Percentiles rank a stretch among this genome's conserved stretches.
phyloP scores from a whole-genome alignment of 2,329 filamentous ascomycete species.

The Xylaria sp. region DNA sequence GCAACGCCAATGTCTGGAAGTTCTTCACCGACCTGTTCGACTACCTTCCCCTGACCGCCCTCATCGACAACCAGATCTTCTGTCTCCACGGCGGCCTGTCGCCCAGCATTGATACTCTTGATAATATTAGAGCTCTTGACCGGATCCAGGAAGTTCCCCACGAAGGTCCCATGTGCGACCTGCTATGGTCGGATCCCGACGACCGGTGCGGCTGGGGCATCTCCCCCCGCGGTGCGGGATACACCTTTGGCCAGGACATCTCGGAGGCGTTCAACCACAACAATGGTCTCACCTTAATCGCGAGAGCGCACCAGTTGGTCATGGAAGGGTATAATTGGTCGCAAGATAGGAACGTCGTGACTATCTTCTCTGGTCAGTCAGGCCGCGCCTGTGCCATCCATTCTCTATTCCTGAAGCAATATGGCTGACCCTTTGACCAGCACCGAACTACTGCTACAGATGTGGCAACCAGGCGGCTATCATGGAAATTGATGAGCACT shows the following conservation, averaged over 20 bases:
- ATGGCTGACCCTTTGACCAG: constrained; percentile 43
- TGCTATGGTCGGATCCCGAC: constrained; percentile 97
- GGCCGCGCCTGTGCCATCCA: background rate
- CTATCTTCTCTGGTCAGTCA: constrained; percentile 87
- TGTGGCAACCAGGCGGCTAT: constrained; percentile 99
- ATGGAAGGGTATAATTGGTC: constrained; percentile 99
- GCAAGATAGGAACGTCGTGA: constrained; percentile 96
- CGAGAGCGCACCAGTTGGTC: constrained; percentile 94
- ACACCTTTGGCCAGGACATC: constrained; percentile 96
- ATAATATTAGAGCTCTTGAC: constrained; percentile 93
- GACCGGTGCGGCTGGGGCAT: constrained; percentile 97
- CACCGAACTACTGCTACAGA: constrained; percentile 95
- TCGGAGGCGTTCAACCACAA: constrained; percentile 99
- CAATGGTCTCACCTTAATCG: constrained; percentile 94
- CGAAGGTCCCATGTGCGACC: constrained; percentile 96
- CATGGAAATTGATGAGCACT: constrained; percentile 99
- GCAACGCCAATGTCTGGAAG: constrained; percentile 99
- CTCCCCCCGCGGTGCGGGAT: constrained; percentile 89
- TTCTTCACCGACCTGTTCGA: constrained; percentile 99
- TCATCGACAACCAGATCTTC: constrained; percentile 99
- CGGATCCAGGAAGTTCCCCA: constrained; percentile 98
- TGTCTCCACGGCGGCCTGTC: constrained; percentile 96
- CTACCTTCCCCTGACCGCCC: constrained; percentile 92
- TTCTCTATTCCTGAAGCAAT: background rate
- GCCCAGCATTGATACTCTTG: constrained; percentile 92